A percentile compares a stretch with the other conserved stretches of the same genome.
Evolutionary conservation across 2,329 filamentous ascomycete genomes (phyloP).

Genomic region (Alternaria panax): DNA sequence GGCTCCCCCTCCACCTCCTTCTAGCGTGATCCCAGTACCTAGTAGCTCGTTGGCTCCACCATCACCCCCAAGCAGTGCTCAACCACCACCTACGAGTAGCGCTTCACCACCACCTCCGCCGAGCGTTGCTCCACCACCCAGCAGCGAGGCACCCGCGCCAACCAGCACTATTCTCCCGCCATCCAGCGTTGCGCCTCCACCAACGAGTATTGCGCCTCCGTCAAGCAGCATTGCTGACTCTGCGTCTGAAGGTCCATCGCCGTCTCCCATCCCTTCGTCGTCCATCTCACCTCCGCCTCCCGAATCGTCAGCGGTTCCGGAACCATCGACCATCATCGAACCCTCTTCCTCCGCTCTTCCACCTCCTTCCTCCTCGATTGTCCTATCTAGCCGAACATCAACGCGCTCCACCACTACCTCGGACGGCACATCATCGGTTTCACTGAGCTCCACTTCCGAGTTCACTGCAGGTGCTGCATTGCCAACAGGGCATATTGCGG

Average conservation of each 20-base stretch:
- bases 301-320: neutral
- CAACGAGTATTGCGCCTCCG: slow-evolving; percentile 21
- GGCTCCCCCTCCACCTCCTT: slow-evolving; percentile 15
- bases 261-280: slow-evolving; percentile 2
- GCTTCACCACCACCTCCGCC: slow-evolving; percentile 18
- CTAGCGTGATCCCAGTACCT: slow-evolving; percentile 18
- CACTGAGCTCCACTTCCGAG: slow-evolving; percentile 10
- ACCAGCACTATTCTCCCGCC: slow-evolving; percentile 15
- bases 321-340: neutral
- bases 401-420: slow-evolving; percentile 15
- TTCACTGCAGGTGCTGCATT: slow-evolving; percentile 29
- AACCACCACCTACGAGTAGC: too few species aligned
- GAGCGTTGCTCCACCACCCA: slow-evolving; percentile 15
- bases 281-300: neutral
- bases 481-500: slow-evolving; percentile 25
- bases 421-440: slow-evolving; percentile 7
- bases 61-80: slow-evolving; percentile 1
- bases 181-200: slow-evolving; percentile 5
- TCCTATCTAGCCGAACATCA: slow-evolving; percentile 17
- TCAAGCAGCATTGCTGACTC: slow-evolving; percentile 35
- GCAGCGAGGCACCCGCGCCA: slow-evolving; percentile 14
- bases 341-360: slow-evolving; percentile 6
- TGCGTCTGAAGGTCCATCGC: slow-evolving; percentile 26
- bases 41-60: slow-evolving; percentile 1
- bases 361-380: neutral